Evolutionary conservation across 306 rosid species (phyloP).

Genomic region (Ziziphus jujuba): DNA sequence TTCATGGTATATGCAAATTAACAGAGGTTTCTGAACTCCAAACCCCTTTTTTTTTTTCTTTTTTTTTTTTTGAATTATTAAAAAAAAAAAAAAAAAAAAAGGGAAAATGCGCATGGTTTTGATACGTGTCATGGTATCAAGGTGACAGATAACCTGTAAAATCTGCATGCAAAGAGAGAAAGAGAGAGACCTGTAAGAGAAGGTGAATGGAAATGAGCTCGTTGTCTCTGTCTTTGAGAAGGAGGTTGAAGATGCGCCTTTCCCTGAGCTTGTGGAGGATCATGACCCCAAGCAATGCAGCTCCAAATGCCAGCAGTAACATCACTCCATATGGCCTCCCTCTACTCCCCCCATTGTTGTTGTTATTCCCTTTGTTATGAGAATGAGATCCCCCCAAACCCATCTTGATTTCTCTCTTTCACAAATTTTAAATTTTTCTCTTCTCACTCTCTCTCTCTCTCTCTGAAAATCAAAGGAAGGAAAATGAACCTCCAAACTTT

Average conservation of each 20-base stretch:
- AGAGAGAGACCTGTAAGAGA: constrained; percentile 54
- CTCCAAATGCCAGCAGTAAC: constrained; percentile 69
- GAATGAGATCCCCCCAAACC: background rate
- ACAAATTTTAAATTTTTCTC: no score
- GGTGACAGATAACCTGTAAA: no score
- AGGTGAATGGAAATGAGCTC: constrained; percentile 61
- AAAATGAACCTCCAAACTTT: background rate
- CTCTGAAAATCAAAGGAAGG: no score
- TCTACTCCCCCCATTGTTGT: background rate
- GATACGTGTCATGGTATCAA: no score
- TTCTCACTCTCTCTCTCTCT: constrained; percentile 3
- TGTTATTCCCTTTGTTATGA: background rate
- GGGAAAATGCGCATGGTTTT: no score
- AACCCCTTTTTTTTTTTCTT: no score
- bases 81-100: no score
- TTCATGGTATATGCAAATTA: no score
- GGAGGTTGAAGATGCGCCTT: constrained; percentile 66
- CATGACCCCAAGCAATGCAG: constrained; percentile 80
- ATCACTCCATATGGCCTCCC: constrained; percentile 15
- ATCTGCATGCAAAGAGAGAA: constrained; percentile 11
- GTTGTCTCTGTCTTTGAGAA: constrained; percentile 58
- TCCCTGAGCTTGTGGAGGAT: constrained; percentile 81
- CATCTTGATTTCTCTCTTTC: no score
- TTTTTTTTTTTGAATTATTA: no score
- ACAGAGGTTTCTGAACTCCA: no score